Evolutionary conservation across 2,329 filamentous ascomycete genomes (phyloP), one percentile per base, ranked within the genome.

Genomic region (Niveomyces coronatus): DNA sequence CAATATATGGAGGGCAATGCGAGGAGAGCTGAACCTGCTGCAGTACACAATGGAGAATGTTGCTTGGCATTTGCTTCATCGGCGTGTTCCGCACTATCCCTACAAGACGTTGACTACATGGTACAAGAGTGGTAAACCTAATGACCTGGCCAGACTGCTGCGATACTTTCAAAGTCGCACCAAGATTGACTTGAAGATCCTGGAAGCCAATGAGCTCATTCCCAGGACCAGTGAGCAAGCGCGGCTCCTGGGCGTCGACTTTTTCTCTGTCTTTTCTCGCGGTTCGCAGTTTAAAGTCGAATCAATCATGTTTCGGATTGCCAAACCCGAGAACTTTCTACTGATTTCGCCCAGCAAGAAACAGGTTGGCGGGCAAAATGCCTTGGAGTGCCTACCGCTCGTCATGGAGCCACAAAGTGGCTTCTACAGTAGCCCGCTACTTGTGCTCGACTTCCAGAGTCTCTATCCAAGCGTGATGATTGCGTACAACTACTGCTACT

Each of bases 251-350:
- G 91, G 91, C 0, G 83, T 96, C 1, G 91, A 98, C 60, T 98
- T 98, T 63, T 94, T 89, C 57, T 94, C 88, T 0, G 91, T 98
- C 39, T 91, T 95, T 53, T 89, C 85, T 5, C 76, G 91, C 39
- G 91, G 91, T 13, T 96, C 88, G 0, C 91, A 98, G 54, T 96
- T 93, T 71, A 98, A 98, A 57, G 91, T 98, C 28, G 91, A 98
- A 61, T 95, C 89, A 1, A 79, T 95, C 50, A 96, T 98, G 91
- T 95, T 96, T 53, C 79, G 91, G 30, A 95, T 98, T 49, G 89
- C 91, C 30, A 98, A 98, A 56, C 88, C 91, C 0, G 91, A 98
- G 57, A 94, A 91, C 49, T 93, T 91, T 50, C 67, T 96, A 7
- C 70, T 98, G 1, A 75, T 94, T 2, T 96, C 88, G 6, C 91